phyloP scores from a whole-genome alignment of 1,284 basidiomycete genomes.

The Cutaneotrichosporon sp. region DNA sequence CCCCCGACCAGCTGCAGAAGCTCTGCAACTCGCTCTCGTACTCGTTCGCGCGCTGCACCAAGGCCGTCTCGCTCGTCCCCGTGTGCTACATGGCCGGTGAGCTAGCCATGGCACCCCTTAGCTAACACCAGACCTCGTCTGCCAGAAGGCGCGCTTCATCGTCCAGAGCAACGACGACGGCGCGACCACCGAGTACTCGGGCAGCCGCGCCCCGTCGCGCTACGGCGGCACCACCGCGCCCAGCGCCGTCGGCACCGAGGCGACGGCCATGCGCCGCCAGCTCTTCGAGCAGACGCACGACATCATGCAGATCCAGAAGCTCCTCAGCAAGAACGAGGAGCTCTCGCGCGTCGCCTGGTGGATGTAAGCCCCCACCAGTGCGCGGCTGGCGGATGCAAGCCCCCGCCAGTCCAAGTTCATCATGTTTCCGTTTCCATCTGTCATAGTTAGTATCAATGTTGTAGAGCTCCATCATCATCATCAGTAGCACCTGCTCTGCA shows the following conservation, averaged over 20 bases:
- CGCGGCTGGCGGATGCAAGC: too few relatives aligned
- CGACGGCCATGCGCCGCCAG: conserved; percentile 1
- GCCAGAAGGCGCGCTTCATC: conserved; percentile 47
- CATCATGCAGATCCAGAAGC: conserved; percentile 40
- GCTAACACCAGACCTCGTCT: conserved; percentile 41
- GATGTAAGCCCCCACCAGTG: too few relatives aligned
- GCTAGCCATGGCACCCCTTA: neutral
- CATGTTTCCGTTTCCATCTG: neutral
- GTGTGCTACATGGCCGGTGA: conserved; percentile 56
- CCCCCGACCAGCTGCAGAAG: conserved; percentile 48
- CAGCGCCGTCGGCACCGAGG: conserved; percentile 1
- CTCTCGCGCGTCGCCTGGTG: conserved; percentile 45
- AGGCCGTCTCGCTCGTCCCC: conserved; percentile 49
- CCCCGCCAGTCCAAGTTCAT: neutral
- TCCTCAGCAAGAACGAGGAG: conserved; percentile 40
- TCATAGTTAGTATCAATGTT: neutral
- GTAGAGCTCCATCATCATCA: neutral
- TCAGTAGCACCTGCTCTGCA: conserved; percentile 5
- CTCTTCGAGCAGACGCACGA: conserved; percentile 24
- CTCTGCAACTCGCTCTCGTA: conserved; percentile 54
- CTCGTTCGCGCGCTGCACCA: conserved; percentile 54
- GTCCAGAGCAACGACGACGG: conserved; percentile 33
- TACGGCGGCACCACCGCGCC: neutral
- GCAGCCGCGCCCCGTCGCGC: conserved; percentile 18
- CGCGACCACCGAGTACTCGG: conserved; percentile 38